Base-by-base conservation (phyloP, 1,284 basidiomycete genomes). In the Gymnopus androsaceus region DNA sequence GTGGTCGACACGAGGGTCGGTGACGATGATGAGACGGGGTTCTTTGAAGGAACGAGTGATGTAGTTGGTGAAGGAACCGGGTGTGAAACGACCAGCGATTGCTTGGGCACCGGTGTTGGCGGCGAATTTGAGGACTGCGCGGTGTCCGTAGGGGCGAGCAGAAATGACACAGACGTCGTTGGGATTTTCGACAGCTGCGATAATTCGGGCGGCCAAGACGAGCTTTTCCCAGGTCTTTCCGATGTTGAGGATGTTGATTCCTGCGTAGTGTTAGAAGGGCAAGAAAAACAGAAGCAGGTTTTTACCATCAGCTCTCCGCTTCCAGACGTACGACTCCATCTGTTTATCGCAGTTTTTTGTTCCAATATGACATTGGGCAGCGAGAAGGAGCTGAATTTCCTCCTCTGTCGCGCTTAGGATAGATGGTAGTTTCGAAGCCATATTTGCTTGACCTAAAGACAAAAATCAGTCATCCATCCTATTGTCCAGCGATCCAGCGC, bases 201-300 rank as follows among this genome's bases (percentile, higher is more conserved):
- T 94, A 71, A 96, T 85, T 74, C 95, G 92, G 61, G 94, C 95
- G 60, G 95, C 94, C 67, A 96, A 83, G 63, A 97, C 92, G 65
- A 99, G 85, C 81, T 99, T 99, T 80, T 98, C 95, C 96, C 95
- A 98, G 66, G 96, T 99, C 87, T 98, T 98, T 72, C 95, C 95
- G 67, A 98, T 89, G 88, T 99, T 98, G 70, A 98, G 78, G 69
- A 99, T 80, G 81, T 98, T 90, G 77, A 98, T 94, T 67, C 95
- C 92, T 94, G 70, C 46, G 38, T n/a, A n/a, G n/a, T n/a, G n/a
- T n/a, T n/a, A n/a, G n/a, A n/a, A n/a, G n/a, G n/a, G n/a, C n/a
- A n/a, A n/a, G n/a, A n/a, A n/a, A n/a, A n/a, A n/a, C 52, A 74
- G 50, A 50, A 28, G 2, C 31, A 52, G 28, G 7, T 11, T 27